Base-by-base conservation (phyloP, 352 stramenopile genomes). In the Thalassiosira mediterranea region DNA sequence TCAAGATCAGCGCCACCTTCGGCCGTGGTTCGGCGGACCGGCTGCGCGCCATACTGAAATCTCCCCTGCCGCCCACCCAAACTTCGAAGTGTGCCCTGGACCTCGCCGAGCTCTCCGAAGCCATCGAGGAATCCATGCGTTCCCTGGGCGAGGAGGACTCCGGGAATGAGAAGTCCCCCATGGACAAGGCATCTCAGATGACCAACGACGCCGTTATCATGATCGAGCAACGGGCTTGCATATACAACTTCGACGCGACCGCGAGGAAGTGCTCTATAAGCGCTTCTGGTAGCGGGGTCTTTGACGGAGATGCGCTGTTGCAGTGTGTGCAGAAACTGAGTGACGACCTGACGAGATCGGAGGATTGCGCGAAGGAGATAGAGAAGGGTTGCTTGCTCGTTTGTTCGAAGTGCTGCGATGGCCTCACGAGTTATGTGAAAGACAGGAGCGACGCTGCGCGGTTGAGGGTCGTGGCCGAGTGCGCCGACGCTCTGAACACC, bases 161-260 rank as follows among this genome's bases (percentile, higher is more conserved):
- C 38, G 62, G 53, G 51, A 47, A 29, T 2, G 70, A 81, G 25
- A 15, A 34, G 1, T 87, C 79, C 13, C 84, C 83, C 4, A 54
- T 93, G 7, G 84, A 91, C 37, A 70, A 76, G 26, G 90, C 74
- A 47, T 73, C 75, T 13, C 63, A 76, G 13, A 34, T 89, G 11
- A 78, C 80, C 25, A 85, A 88, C 28, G 77, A 88, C 53, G 79
- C 83, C 57, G 75, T 93, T 0, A 74, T 90, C 34, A 90, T 86
- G 26, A 83, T 91, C 52, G 87, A 93, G 60, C 67, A 78, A n/a
- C 80, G 87, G 38, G 77, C 84, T 40, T 93, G 87, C 54, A 93
- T 93, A 25, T 91, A 89, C 69, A 83, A 84, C 0, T 93, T 93
- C 79, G 87, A 93, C 76, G 75, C 87, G 60, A 91, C 84, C 59